These are phyloP conservation scores for Pelargonium myrrhifolium DNA, from an alignment of 441 rosid species.

Conservation along the genomic window DNA sequence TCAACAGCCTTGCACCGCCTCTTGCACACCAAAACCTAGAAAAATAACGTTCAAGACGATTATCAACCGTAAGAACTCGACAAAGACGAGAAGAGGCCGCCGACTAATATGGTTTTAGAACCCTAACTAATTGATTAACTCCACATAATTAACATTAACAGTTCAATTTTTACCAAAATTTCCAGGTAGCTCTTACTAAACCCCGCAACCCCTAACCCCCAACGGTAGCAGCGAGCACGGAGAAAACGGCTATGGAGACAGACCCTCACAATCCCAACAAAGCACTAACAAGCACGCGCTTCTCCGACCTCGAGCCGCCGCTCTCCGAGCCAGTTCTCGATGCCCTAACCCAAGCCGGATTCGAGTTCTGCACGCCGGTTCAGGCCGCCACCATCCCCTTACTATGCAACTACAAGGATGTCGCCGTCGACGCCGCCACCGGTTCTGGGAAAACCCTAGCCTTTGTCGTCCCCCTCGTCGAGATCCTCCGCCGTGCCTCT, in stretches of 20 bases:
- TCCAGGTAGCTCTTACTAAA: background rate
- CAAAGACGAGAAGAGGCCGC: no score
- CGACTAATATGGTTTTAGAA: no score
- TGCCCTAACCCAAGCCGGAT: constrained; percentile 45
- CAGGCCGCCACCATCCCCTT: constrained; percentile 81
- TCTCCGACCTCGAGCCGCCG: constrained; percentile 66
- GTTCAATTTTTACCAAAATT: no score
- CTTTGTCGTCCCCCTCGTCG: constrained; percentile 69
- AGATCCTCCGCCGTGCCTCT: constrained; percentile 57
- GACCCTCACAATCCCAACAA: constrained; percentile 30
- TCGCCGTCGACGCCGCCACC: constrained; percentile 85
- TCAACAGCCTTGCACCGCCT: no score
- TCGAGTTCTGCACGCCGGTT: constrained; percentile 81
- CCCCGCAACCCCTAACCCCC: background rate
- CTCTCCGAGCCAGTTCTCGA: constrained; percentile 52
- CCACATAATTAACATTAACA: no score
- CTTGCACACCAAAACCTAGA: no score
- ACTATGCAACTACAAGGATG: constrained; percentile 77
- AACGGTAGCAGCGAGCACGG: background rate
- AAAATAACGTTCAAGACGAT: no score
- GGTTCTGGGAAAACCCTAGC: constrained; percentile 95
- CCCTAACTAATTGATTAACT: no score
- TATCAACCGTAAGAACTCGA: no score
- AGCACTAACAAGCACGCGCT: constrained; percentile 62
- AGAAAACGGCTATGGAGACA: constrained; percentile 14